Evolutionary conservation across 2,329 filamentous ascomycete genomes (phyloP), one percentile per base, ranked within the genome.

Genomic region (Colletotrichum falcatum): DNA sequence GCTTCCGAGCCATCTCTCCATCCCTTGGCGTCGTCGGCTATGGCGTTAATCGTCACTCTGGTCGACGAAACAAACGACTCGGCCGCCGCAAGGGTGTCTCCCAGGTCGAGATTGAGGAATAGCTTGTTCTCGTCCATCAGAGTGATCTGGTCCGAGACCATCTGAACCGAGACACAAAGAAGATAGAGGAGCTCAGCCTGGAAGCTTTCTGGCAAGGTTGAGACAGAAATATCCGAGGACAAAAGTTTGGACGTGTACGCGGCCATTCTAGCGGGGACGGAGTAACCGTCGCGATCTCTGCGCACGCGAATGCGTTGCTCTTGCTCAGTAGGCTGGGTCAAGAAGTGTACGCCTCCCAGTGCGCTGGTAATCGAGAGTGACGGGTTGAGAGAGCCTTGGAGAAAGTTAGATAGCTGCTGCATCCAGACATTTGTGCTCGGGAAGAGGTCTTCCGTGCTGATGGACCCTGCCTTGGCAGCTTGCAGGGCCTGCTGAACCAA

Each of bases 361-460:
- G 86, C 86, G 76, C 90, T 95, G 2, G 91, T 93, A 5, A 97
- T 88, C 0, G 93, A 89, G 3, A 97, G 81, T 0, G 93, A 90
- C 6, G 88, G 83, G 71, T 89, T 88, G 2, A 90, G 86, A 1
- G 82, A 75, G 1, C 80, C 77, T 37, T 84, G 78, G 7, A 92
- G 79, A 66, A 94, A 86, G 1, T 81, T 82, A 0, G 78, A 76
- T 3, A 97, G 79, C 18, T 92, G 87, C 18, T 84, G 74, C 74
- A 87, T 84, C 94, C 95, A 98, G 12, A 88, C 81, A 2, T 86
- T 81, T 0, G 84, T 81, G 73, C 86, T 86, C 0, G 94, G 94
- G 46, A 96, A 83, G 5, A 95, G 79, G 14, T 85, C 83, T 70
- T 83, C 79, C 1, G 78, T 71, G 0, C 78, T 74, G 1, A 79